phyloP scores from a whole-genome alignment of 1,139 yeast species.

The Geotrichum australiense region DNA sequence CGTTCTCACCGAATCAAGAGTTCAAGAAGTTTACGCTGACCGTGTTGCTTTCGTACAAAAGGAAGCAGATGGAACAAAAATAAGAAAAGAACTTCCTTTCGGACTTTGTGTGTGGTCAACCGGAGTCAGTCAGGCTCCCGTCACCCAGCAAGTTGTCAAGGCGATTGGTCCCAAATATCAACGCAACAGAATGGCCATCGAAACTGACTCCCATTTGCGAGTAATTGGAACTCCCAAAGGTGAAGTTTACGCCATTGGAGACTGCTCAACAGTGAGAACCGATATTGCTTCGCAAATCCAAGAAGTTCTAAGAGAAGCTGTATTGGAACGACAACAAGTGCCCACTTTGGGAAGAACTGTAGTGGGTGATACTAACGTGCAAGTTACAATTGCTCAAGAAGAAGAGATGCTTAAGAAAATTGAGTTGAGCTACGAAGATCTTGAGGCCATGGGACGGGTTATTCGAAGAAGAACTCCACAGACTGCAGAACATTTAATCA shows the following conservation, averaged over 20 bases:
- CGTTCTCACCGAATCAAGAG: constrained; percentile 53
- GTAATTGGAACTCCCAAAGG: constrained; percentile 56
- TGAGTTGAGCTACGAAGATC: constrained; percentile 42
- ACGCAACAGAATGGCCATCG: constrained; percentile 53
- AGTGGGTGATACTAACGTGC: constrained; percentile 19
- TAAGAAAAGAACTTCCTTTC: constrained; percentile 45
- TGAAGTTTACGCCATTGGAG: constrained; percentile 62
- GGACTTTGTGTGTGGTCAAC: constrained; percentile 66
- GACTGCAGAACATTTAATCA: constrained; percentile 48
- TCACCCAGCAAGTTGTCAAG: constrained; percentile 45
- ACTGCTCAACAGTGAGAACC: constrained; percentile 56
- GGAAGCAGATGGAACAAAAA: constrained; percentile 37
- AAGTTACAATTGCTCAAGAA: constrained; percentile 19
- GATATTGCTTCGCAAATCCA: constrained; percentile 43
- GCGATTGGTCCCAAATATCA: constrained; percentile 41
- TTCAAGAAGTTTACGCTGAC: constrained; percentile 47
- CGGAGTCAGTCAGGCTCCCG: constrained; percentile 55
- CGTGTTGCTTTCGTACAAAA: constrained; percentile 47
- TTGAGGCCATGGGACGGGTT: constrained; percentile 39
- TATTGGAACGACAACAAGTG: constrained; percentile 18
- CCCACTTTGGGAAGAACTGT: constrained; percentile 19
- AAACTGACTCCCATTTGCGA: constrained; percentile 58
- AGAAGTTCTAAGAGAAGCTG: constrained; percentile 24
- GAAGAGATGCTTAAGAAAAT: constrained; percentile 38
- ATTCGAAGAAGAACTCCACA: constrained; percentile 49